Evolutionary conservation across 495 filamentous ascomycete species (phyloP), one percentile per base, ranked within the genome.

Genomic region (Cercophora samala): DNA sequence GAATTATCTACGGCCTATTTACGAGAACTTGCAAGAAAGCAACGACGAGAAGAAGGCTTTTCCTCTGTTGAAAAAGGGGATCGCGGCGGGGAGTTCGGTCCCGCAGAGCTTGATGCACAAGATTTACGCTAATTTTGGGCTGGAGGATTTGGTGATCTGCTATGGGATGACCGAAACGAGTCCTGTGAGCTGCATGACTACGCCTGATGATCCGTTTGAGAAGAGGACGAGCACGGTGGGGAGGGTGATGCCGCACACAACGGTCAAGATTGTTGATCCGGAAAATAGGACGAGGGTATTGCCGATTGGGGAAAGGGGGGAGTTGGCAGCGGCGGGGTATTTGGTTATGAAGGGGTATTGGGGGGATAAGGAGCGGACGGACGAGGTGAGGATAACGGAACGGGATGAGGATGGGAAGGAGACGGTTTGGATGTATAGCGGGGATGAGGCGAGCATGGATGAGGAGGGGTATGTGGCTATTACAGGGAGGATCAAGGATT

Each of bases 131-230:
- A 81, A 75, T n/a, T 80, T 97, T 5, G 96, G 96, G 59, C 79
- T 99, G 29, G 88, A 85, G 0, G 91, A 97, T 29, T 74, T 97
- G 64, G 97, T 93, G 0, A 97, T 97, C 70, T 97, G 95, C 81
- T 99, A 99, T 76, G 95, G 93, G 51, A 99, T 99, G 95, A 99
- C 95, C 17, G 95, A 99, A 78, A 99, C 95, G 0, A 89, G 86
- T 59, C 95, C 95, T n/a, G 93, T 97, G 0, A 90, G 87, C 53
- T 87, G 86, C 58, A 97, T 97, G 94, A 99, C 94, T 0, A 85
- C 90, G 0, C 94, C 90, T 0, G 78, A 87, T 52, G 95, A 97
- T 73, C 89, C 93, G 1, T 79, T 94, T 5, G 85, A 84, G n/a
- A 91, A 92, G 73, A 81, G 95, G 9, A 88, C 94, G 37, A 82